These are phyloP conservation scores for Sporormia fimetaria DNA, from an alignment of 495 filamentous ascomycete genomes.

Conservation along the genomic window DNA sequence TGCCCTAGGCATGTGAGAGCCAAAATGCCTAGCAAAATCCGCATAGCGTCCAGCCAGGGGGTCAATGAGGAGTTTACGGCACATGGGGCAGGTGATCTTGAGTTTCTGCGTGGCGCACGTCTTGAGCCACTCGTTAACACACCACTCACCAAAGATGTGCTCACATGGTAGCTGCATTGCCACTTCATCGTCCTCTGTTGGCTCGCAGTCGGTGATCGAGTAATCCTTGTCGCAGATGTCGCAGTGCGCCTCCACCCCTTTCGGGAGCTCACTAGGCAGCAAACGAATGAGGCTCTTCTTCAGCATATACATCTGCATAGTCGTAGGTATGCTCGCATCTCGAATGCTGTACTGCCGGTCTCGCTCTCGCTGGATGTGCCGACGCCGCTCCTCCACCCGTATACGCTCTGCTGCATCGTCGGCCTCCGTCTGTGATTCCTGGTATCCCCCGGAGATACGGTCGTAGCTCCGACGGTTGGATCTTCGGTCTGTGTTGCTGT, in stretches of 20 bases:
- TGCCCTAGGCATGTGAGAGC: too few species aligned
- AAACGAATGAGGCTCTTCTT: slow-evolving; percentile 13
- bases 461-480: background rate
- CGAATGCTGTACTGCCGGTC: background rate
- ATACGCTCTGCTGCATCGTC: too few species aligned
- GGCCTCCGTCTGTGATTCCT: too few species aligned
- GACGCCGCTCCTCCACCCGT: background rate
- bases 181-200: slow-evolving; percentile 22
- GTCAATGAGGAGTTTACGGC: slow-evolving; percentile 17
- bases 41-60: background rate
- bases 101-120: slow-evolving; percentile 23
- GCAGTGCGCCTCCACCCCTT: slow-evolving; percentile 8
- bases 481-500: too few species aligned
- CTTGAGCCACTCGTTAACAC: slow-evolving; percentile 24
- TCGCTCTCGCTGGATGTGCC: background rate
- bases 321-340: slow-evolving; percentile 6
- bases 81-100: slow-evolving; percentile 25
- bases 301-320: slow-evolving; percentile 13
- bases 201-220: slow-evolving; percentile 7
- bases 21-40: slow-evolving; percentile 1
- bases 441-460: background rate
- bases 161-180: slow-evolving; percentile 24
- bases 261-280: slow-evolving; percentile 18
- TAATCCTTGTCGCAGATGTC: slow-evolving; percentile 26
- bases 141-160: slow-evolving; percentile 24